phyloP scores from a whole-genome alignment of 2,329 filamentous ascomycete genomes.

The Coniochaeta prunicola region DNA sequence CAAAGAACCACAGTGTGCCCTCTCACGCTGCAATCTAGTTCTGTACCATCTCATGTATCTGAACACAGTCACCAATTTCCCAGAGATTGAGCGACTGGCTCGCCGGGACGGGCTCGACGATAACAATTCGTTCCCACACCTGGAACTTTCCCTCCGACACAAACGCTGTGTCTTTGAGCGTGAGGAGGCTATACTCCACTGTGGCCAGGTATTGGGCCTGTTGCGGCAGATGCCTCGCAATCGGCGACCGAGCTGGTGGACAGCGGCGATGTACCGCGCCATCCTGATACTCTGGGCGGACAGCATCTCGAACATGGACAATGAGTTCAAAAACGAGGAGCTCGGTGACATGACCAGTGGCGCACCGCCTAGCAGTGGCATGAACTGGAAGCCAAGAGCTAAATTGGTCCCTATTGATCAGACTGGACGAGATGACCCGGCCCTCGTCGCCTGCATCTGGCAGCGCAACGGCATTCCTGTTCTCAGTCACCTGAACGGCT shows the following conservation, averaged over 20 bases:
- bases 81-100: constrained; percentile 59
- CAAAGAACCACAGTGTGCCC: constrained; percentile 42
- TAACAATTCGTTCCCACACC: constrained; percentile 26
- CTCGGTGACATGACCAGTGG: neutral
- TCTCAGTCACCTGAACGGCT: constrained; percentile 25
- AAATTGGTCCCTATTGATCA: constrained; percentile 28
- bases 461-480: constrained; percentile 27
- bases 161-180: constrained; percentile 57
- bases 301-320: constrained; percentile 44
- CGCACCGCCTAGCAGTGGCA: neutral
- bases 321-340: constrained; percentile 18
- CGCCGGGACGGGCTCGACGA: constrained; percentile 49
- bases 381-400: neutral
- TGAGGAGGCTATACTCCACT: constrained; percentile 59
- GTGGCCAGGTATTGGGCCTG: constrained; percentile 58
- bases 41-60: constrained; percentile 66
- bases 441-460: constrained; percentile 30
- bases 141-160: constrained; percentile 48
- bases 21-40: constrained; percentile 58
- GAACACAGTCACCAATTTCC: constrained; percentile 61
- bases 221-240: constrained; percentile 52
- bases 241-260: constrained; percentile 62
- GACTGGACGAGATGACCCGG: constrained; percentile 29
- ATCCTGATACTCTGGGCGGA: constrained; percentile 57
- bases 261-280: constrained; percentile 62